These are phyloP conservation scores for Naganishia antarctica DNA, from an alignment of 768 basidiomycete genomes.

Conservation along the genomic window DNA sequence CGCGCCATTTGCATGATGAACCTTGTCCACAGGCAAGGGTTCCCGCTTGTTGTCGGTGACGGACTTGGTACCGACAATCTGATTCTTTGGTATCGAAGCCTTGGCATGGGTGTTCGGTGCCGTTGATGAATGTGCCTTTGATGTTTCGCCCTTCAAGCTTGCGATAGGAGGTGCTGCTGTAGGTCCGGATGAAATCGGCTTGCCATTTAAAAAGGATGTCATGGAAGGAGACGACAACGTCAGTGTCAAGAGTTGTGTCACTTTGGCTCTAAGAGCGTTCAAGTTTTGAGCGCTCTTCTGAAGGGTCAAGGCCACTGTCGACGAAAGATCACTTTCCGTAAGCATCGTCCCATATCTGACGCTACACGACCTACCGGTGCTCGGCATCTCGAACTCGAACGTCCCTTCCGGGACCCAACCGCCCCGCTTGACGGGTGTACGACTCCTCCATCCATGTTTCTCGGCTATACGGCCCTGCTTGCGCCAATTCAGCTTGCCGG, in stretches of 20 bases:
- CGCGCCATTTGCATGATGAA: not conserved
- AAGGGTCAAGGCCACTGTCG: not conserved
- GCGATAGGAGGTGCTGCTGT: not conserved
- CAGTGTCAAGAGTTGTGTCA: conserved; percentile 24
- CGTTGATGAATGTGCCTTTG: not conserved
- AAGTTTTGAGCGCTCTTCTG: not conserved
- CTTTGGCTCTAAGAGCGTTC: conserved; percentile 7
- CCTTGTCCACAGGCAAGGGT: not conserved
- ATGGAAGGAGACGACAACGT: conserved; percentile 17
- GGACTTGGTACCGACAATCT: not conserved
- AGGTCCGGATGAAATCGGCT: not conserved
- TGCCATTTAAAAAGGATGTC: conserved; percentile 17
- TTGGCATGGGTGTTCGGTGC: not conserved
- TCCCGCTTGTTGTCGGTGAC: not conserved
- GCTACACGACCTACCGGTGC: conserved; percentile 26
- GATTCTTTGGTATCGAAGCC: not conserved
- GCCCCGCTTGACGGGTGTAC: conserved; percentile 33
- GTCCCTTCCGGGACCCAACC: conserved; percentile 46
- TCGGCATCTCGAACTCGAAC: conserved; percentile 41
- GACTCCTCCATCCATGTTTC: conserved; percentile 15
- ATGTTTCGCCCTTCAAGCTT: not conserved
- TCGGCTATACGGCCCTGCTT: conserved; percentile 27
- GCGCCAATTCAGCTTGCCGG: conserved; percentile 27
- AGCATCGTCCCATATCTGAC: not conserved
- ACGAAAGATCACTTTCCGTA: not conserved